Conservation (phyloP, 768 basidiomycete genomes). For the Suillus luteus region DNA sequence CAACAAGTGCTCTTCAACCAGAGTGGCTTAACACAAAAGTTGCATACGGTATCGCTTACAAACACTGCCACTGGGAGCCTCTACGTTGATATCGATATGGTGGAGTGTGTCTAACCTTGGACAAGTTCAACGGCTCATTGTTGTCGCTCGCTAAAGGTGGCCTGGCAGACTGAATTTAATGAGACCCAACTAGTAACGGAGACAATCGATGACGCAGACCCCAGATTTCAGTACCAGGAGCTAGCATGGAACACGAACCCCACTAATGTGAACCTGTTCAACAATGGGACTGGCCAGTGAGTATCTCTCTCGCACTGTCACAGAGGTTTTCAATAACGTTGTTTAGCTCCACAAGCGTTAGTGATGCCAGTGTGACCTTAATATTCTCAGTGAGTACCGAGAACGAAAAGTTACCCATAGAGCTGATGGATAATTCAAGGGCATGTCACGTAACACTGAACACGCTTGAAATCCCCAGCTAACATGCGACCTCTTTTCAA, state of each 20-base stretch:
- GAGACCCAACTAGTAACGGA: constrained; percentile 22
- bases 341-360: constrained; percentile 36
- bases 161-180: constrained; percentile 29
- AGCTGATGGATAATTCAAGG: constrained; percentile 23
- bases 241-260: constrained; percentile 38
- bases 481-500: constrained; percentile 13
- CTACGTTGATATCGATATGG: constrained; percentile 52
- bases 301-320: constrained; percentile 11
- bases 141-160: constrained; percentile 20
- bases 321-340: neutral
- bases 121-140: neutral
- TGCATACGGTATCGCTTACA: constrained; percentile 38
- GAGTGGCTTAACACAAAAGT: constrained; percentile 33
- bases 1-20: constrained; percentile 44
- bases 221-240: constrained; percentile 40
- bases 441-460: constrained; percentile 16
- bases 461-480: neutral
- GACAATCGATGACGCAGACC: constrained; percentile 36
- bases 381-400: constrained; percentile 40
- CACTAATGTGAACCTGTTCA: constrained; percentile 38
- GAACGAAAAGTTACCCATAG: neutral
- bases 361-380: constrained; percentile 36
- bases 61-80: constrained; percentile 25
- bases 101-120: constrained; percentile 17
- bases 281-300: constrained; percentile 45